Conservation (phyloP, 768 basidiomycete genomes). For the Porpolomopsis calyptriformis region DNA sequence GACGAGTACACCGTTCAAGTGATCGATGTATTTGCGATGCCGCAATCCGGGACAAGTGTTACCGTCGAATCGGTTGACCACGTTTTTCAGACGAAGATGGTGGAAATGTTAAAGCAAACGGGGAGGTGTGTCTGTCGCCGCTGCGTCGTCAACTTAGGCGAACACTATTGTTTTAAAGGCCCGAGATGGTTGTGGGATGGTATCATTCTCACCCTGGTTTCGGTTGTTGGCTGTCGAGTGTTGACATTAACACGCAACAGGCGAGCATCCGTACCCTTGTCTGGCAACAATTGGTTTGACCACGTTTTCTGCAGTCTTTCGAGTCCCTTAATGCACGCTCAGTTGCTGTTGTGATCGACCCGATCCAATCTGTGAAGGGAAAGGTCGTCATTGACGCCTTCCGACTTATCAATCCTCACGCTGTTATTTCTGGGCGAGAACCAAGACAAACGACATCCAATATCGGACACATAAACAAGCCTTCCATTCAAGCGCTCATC, state of each 20-base stretch:
- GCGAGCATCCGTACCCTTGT: slow-evolving; percentile 26
- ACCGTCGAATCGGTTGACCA: slow-evolving; percentile 98
- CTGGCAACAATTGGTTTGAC: slow-evolving; percentile 6
- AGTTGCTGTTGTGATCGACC: slow-evolving; percentile 95
- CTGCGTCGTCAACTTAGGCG: slow-evolving; percentile 3
- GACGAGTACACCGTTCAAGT: slow-evolving; percentile 95
- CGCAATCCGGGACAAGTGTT: slow-evolving; percentile 94
- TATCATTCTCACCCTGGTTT: slow-evolving; percentile 99
- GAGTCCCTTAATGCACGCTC: slow-evolving; percentile 88
- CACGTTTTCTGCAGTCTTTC: slow-evolving; percentile 58
- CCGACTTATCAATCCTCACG: slow-evolving; percentile 87
- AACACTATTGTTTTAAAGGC: slow-evolving; percentile 31
- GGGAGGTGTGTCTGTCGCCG: slow-evolving; percentile 61
- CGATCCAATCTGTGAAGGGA: slow-evolving; percentile 96
- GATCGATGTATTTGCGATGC: slow-evolving; percentile 98
- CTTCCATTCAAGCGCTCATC: slow-evolving; percentile 96
- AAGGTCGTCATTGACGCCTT: slow-evolving; percentile 99
- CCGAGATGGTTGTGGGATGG: slow-evolving; percentile 99
- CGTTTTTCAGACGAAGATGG: slow-evolving; percentile 96
- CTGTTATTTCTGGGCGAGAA: slow-evolving; percentile 85
- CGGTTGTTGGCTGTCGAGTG: slow-evolving; percentile 97
- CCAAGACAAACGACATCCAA: slow-evolving; percentile 96
- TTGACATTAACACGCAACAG: slow-evolving; percentile 99
- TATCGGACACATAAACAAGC: slow-evolving; percentile 97
- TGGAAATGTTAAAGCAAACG: slow-evolving; percentile 99